These are phyloP conservation scores for Malus fusca DNA, from an alignment of 306 rosid genomes.

Conservation along the genomic window DNA sequence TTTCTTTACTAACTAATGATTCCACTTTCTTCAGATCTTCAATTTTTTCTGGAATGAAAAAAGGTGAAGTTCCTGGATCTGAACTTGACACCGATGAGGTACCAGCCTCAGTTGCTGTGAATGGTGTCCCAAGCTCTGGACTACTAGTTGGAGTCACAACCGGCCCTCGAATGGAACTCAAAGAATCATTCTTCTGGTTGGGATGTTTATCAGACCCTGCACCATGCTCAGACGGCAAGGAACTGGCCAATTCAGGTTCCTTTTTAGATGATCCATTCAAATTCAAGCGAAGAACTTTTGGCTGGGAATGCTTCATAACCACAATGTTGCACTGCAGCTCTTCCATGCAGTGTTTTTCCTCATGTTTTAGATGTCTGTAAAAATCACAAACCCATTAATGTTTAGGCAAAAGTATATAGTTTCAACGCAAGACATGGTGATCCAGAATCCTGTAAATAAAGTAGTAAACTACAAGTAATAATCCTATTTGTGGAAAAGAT, in stretches of 20 bases:
- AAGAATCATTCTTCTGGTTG: constrained; percentile 40
- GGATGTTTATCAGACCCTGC: constrained; percentile 40
- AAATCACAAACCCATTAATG: constrained; percentile 11
- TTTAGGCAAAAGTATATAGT: not conserved
- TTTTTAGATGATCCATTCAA: constrained; percentile 65
- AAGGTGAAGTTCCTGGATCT: constrained; percentile 91
- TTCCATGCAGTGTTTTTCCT: constrained; percentile 94
- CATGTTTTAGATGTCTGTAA: constrained; percentile 78
- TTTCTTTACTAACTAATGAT: constrained; percentile 42
- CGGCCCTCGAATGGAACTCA: constrained; percentile 54
- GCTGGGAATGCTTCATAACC: constrained; percentile 85
- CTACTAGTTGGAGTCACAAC: constrained; percentile 91
- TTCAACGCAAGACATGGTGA: not conserved
- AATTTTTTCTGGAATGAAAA: constrained; percentile 56
- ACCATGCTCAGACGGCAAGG: constrained; percentile 42
- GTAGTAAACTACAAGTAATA: constrained; percentile 1
- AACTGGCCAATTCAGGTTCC: constrained; percentile 41
- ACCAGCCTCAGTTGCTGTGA: constrained; percentile 79
- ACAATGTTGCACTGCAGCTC: constrained; percentile 96
- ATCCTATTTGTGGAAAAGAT: not conserved
- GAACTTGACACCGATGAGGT: constrained; percentile 93
- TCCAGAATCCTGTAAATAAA: not conserved
- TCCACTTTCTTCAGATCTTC: constrained; percentile 62
- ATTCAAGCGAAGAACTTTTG: constrained; percentile 92
- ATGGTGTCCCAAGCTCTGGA: constrained; percentile 94